Conservation (phyloP, 768 basidiomycete species). For the Boletus vermiculosoides region DNA sequence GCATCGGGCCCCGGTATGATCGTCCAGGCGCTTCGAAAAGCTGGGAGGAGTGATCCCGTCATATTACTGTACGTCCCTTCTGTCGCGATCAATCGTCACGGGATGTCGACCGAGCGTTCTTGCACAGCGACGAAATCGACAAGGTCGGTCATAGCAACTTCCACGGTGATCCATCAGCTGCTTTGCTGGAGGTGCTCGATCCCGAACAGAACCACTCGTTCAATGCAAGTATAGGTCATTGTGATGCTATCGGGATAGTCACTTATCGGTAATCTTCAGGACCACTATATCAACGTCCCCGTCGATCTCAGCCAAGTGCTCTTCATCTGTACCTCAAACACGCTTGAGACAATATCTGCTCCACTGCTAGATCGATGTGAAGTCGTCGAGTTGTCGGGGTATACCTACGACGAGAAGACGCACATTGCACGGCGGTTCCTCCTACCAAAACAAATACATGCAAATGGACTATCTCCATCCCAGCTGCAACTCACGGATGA, state of each 20-base stretch:
- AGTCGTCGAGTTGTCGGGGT: constrained; percentile 78
- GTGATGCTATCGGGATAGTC: not conserved
- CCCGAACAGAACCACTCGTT: constrained; percentile 90
- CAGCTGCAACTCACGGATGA: constrained; percentile 68
- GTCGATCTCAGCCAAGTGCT: constrained; percentile 85
- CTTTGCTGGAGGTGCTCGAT: constrained; percentile 87
- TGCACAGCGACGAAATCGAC: constrained; percentile 76
- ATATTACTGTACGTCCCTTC: constrained; percentile 54
- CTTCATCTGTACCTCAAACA: constrained; percentile 92
- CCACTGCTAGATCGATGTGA: constrained; percentile 91
- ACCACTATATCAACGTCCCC: constrained; percentile 90
- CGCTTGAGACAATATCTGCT: constrained; percentile 83
- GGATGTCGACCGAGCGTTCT: not conserved
- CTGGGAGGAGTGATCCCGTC: constrained; percentile 77
- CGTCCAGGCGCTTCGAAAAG: constrained; percentile 83
- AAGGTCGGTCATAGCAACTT: constrained; percentile 85
- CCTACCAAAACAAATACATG: constrained; percentile 80
- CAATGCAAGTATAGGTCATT: constrained; percentile 46
- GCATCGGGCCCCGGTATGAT: constrained; percentile 83
- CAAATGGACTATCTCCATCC: constrained; percentile 66
- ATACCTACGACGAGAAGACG: constrained; percentile 89
- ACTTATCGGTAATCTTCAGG: constrained; percentile 41
- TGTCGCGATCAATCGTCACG: not conserved
- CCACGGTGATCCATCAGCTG: constrained; percentile 91
- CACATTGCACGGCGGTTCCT: constrained; percentile 86